A percentile compares a stretch with the other conserved stretches of the same genome.
Evolutionary conservation across 2,329 filamentous ascomycete species (phyloP).

Genomic region (Teratosphaeriaceae sp.): DNA sequence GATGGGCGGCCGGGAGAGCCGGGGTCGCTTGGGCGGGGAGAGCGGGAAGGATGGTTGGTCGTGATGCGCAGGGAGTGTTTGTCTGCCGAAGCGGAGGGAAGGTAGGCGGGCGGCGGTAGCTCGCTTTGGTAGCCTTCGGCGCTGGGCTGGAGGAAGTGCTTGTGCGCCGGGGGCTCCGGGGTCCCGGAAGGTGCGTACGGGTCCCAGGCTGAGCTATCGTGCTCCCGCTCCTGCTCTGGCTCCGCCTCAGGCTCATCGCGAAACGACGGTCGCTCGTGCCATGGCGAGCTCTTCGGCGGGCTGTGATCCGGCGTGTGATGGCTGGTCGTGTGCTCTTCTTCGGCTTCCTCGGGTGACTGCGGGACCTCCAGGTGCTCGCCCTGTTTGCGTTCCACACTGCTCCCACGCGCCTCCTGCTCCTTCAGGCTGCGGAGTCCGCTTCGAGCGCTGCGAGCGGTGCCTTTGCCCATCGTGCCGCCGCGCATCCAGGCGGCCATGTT

Average conservation of each 20-base stretch:
- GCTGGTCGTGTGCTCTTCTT: conserved; percentile 15
- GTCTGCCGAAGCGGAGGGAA: background rate
- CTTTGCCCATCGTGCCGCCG: conserved; percentile 13
- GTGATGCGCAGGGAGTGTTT: conserved; percentile 2
- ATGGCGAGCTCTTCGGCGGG: conserved; percentile 20
- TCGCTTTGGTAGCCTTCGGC: conserved; percentile 31
- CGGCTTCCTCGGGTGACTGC: conserved; percentile 3
- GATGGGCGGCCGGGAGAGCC: conserved; percentile 21
- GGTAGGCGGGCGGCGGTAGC: conserved; percentile 22
- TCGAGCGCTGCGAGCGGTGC: conserved; percentile 11
- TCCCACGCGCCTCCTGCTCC: conserved; percentile 4
- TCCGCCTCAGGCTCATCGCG: background rate
- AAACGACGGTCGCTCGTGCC: conserved; percentile 5
- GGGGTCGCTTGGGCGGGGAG: conserved; percentile 1
- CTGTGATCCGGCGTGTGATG: conserved; percentile 23
- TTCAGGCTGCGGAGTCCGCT: conserved; percentile 6
- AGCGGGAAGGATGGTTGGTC: background rate
- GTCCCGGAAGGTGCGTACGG: conserved; percentile 22
- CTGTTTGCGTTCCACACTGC: background rate
- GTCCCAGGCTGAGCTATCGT: conserved; percentile 25
- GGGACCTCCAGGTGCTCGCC: background rate
- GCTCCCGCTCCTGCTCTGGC: conserved; percentile 8
- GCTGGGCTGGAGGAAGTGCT: conserved; percentile 27
- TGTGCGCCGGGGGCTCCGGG: conserved; percentile 20
- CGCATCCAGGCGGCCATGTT: conserved; percentile 30